These are phyloP conservation scores for Coniochaeta hoffmannii DNA, from an alignment of 2,329 filamentous ascomycete species.

Conservation along the genomic window DNA sequence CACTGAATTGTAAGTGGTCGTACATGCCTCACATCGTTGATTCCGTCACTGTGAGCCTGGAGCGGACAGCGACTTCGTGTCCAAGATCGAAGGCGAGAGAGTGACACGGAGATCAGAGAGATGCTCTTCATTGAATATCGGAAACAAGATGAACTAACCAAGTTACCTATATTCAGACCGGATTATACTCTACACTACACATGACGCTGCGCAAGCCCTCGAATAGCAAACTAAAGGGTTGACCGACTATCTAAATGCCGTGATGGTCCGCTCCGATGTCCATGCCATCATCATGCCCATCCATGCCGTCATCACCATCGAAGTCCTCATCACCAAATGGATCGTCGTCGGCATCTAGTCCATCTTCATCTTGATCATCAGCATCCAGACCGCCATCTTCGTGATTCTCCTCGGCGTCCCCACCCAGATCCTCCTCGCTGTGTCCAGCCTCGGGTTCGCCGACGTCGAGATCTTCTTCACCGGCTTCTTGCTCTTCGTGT, in stretches of 20 bases:
- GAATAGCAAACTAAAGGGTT: too few relatives aligned
- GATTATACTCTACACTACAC: too few relatives aligned
- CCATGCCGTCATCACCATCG: not conserved
- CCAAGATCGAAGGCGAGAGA: too few relatives aligned
- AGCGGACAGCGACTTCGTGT: too few relatives aligned
- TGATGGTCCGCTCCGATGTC: not conserved
- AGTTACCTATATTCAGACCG: too few relatives aligned
- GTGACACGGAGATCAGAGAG: too few relatives aligned
- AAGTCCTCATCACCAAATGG: not conserved
- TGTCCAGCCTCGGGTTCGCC: not conserved
- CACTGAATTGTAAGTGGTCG: too few relatives aligned
- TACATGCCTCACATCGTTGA: too few relatives aligned
- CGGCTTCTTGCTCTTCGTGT: not conserved
- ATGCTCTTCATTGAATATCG: too few relatives aligned
- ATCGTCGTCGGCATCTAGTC: not conserved
- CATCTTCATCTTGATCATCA: not conserved
- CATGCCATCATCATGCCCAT: not conserved
- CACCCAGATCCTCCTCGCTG: not conserved
- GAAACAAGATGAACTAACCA: too few relatives aligned
- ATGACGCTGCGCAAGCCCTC: too few relatives aligned
- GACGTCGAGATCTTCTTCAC: not conserved
- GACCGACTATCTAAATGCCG: not conserved
- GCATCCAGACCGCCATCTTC: not conserved
- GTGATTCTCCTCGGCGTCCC: not conserved
- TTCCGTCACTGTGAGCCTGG: too few relatives aligned